Conservation (phyloP, 129 eudicot genomes). For the Lactuca saligna region DNA sequence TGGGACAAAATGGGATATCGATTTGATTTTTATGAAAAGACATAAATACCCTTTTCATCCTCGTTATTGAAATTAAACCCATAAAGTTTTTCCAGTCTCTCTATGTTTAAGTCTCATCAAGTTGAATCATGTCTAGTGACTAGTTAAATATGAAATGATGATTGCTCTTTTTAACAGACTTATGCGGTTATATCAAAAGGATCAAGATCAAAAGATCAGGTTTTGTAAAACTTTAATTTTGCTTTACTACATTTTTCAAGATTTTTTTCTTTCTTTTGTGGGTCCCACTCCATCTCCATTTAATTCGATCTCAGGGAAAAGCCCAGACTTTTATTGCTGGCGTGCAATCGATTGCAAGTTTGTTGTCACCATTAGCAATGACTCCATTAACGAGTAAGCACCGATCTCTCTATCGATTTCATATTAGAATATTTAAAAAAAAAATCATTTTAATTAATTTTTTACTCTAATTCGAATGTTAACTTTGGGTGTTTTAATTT, state of each 20-base stretch:
- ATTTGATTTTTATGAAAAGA: too few relatives aligned
- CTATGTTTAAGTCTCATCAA: too few relatives aligned
- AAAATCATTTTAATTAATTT: not conserved
- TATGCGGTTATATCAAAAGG: conserved; percentile 87
- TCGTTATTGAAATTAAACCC: too few relatives aligned
- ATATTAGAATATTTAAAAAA: not conserved
- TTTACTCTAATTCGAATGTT: conserved; percentile 1
- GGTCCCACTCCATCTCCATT: not conserved
- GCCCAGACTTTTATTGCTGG: conserved; percentile 97
- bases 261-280: not conserved
- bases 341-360: conserved; percentile 76
- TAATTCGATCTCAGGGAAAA: conserved; percentile 60
- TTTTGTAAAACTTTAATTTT: conserved; percentile 30
- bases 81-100: too few relatives aligned
- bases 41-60: too few relatives aligned
- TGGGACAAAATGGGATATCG: too few relatives aligned
- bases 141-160: not conserved
- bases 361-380: conserved; percentile 90
- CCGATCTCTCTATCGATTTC: not conserved
- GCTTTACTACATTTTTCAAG: not conserved
- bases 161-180: conserved; percentile 51
- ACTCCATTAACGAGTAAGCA: conserved; percentile 90
- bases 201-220: conserved; percentile 84
- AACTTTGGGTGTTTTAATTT: conserved; percentile 18
- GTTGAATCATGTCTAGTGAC: too few relatives aligned